Percentiles rank a stretch among this genome's conserved stretches.
Evolutionary conservation across 441 rosid genomes (phyloP).

Genomic region (Populus hybrid): DNA sequence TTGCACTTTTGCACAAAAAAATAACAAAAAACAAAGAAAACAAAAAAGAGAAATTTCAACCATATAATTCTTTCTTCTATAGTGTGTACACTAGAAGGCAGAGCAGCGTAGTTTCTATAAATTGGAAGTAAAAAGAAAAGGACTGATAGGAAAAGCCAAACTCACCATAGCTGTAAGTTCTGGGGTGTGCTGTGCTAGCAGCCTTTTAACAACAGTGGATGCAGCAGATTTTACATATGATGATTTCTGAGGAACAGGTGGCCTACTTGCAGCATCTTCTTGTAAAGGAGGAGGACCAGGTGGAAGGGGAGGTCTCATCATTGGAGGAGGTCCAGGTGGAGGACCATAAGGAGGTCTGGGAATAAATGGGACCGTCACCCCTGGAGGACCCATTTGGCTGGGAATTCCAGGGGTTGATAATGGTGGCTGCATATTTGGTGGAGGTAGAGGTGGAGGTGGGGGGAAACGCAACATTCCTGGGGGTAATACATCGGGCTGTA

Average conservation of each 20-base stretch:
- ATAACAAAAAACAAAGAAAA: too few species aligned
- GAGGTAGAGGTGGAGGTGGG: constrained; percentile 55
- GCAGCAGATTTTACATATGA: constrained; percentile 95
- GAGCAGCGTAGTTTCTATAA: neutral
- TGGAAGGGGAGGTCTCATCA: constrained; percentile 96
- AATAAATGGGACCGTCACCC: constrained; percentile 59
- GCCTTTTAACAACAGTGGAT: constrained; percentile 93
- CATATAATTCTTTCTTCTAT: neutral
- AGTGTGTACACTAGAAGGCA: neutral
- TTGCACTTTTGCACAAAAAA: neutral
- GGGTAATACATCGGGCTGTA: constrained; percentile 59
- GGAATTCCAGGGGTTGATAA: constrained; percentile 50
- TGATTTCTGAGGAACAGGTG: constrained; percentile 67
- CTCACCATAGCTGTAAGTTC: constrained; percentile 94
- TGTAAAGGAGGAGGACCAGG: constrained; percentile 85
- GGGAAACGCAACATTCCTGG: constrained; percentile 69
- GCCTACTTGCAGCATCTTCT: constrained; percentile 51
- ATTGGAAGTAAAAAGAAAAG: neutral
- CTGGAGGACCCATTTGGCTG: constrained; percentile 51
- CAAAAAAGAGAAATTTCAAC: neutral
- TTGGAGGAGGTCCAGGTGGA: constrained; percentile 79
- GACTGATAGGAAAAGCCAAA: neutral
- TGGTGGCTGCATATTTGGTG: constrained; percentile 48
- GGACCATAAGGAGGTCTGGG: constrained; percentile 88
- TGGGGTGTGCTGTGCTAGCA: constrained; percentile 91